phyloP scores from a whole-genome alignment of 352 stramenopile species.

The Thalassiosira sp. region DNA sequence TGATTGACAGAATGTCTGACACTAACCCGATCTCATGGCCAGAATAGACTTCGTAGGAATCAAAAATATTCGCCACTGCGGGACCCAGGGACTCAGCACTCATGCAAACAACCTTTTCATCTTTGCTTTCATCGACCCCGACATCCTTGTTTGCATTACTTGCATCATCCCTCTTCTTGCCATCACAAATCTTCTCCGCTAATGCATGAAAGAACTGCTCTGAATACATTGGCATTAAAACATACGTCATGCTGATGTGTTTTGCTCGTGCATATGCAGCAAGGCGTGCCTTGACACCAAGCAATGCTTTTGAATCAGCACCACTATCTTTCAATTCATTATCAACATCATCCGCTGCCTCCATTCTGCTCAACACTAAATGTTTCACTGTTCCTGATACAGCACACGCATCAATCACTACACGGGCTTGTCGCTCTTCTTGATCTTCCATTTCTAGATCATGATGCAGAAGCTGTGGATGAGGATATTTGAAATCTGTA shows the following conservation, averaged over 20 bases:
- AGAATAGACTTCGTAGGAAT: slow-evolving; percentile 64
- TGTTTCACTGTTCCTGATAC: slow-evolving; percentile 40
- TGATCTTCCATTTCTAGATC: slow-evolving; percentile 13
- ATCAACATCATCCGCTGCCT: slow-evolving; percentile 42
- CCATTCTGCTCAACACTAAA: slow-evolving; percentile 63
- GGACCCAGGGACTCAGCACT: slow-evolving; percentile 62
- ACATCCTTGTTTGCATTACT: too few relatives aligned
- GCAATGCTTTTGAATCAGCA: slow-evolving; percentile 1
- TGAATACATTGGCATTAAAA: slow-evolving; percentile 64
- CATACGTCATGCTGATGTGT: slow-evolving; percentile 57
- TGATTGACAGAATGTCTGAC: slow-evolving; percentile 38
- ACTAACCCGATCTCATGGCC: slow-evolving; percentile 71
- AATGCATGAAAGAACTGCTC: slow-evolving; percentile 53
- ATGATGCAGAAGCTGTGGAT: background rate
- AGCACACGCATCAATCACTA: slow-evolving; percentile 70
- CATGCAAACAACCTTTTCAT: slow-evolving; percentile 36
- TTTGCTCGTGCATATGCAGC: slow-evolving; percentile 68
- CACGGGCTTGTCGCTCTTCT: slow-evolving; percentile 45
- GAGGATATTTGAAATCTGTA: slow-evolving; percentile 45
- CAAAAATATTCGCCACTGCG: slow-evolving; percentile 66
- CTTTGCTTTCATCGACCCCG: background rate
- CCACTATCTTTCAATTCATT: slow-evolving; percentile 30
- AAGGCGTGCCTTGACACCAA: slow-evolving; percentile 51
- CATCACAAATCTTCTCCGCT: slow-evolving; percentile 18
- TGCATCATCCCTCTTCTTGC: slow-evolving; percentile 21